Percentiles rank a stretch among this genome's conserved stretches.
These are phyloP conservation scores for Coelastrella sp. DNA, from an alignment of 139 green algal species.

Conservation along the genomic window DNA sequence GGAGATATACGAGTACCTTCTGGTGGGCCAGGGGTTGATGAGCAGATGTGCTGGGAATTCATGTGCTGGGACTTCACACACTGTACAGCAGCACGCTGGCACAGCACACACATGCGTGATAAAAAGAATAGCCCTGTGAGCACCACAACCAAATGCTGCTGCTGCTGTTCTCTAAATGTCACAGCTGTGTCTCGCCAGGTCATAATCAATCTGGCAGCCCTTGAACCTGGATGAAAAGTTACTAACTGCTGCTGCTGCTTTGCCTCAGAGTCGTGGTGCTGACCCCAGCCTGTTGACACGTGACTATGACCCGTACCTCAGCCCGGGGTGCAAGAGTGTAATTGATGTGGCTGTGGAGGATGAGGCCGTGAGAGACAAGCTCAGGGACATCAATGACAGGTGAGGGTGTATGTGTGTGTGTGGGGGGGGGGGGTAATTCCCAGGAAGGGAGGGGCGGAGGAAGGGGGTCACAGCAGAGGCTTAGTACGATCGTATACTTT, in stretches of 20 bases:
- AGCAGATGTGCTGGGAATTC: background rate
- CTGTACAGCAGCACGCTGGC: background rate
- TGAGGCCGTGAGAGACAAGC: conserved; percentile 32
- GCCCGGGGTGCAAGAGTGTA: conserved; percentile 83
- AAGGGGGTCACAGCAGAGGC: background rate
- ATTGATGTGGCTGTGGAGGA: conserved; percentile 60
- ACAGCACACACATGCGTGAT: background rate
- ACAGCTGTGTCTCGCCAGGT: too few species aligned
- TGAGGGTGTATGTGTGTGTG: too few species aligned
- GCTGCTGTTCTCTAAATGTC: background rate
- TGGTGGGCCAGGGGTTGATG: conserved; percentile 63
- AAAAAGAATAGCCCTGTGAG: background rate
- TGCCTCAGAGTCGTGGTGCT: conserved; percentile 81
- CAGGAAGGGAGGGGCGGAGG: background rate
- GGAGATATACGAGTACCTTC: conserved; percentile 96
- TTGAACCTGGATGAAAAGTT: background rate
- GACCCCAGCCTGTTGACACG: conserved; percentile 84
- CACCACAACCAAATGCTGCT: background rate
- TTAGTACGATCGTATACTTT: too few species aligned
- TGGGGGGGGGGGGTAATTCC: too few species aligned
- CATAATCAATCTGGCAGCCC: too few species aligned
- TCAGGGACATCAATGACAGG: conserved; percentile 82
- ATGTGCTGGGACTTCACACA: background rate
- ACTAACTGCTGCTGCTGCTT: background rate
- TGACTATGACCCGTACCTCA: conserved; percentile 92